Percentiles rank a stretch among this genome's conserved stretches.
phyloP scores from a whole-genome alignment of 2,329 filamentous ascomycete species.

The Furcasterigmium sp. region DNA sequence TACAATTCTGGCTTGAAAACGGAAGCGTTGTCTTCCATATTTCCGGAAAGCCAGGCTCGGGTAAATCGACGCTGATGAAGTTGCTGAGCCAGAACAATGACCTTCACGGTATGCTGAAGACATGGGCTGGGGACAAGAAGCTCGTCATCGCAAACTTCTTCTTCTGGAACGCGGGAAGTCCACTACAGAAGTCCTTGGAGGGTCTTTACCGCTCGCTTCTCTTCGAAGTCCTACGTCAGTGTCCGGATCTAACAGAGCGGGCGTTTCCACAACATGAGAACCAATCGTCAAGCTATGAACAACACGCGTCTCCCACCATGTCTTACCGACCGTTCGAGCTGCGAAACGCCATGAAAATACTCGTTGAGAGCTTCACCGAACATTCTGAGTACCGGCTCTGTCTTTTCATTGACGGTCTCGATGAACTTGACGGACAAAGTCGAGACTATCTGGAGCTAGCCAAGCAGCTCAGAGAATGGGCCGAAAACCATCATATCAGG shows the following conservation, averaged over 20 bases:
- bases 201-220: constrained; percentile 6
- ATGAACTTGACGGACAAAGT: constrained; percentile 1
- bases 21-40: constrained; percentile 1
- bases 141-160: constrained; percentile 5
- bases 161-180: constrained; percentile 7
- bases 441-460: background rate
- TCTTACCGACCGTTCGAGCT: no score
- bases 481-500: background rate
- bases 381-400: constrained; percentile 1
- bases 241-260: constrained; percentile 4
- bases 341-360: no score
- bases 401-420: constrained; percentile 6
- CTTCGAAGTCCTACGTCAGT: constrained; percentile 1
- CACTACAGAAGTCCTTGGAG: constrained; percentile 6
- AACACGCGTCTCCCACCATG: no score
- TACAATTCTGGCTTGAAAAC: no score
- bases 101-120: background rate
- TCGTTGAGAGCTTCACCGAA: background rate
- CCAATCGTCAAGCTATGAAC: no score
- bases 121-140: constrained; percentile 4
- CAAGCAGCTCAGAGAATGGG: background rate
- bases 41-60: constrained; percentile 7
- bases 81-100: background rate
- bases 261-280: no score
- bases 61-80: constrained; percentile 11